Base-by-base conservation (phyloP, 108 stramenopile species). In the Cyclotella choctawhatcheeana region DNA sequence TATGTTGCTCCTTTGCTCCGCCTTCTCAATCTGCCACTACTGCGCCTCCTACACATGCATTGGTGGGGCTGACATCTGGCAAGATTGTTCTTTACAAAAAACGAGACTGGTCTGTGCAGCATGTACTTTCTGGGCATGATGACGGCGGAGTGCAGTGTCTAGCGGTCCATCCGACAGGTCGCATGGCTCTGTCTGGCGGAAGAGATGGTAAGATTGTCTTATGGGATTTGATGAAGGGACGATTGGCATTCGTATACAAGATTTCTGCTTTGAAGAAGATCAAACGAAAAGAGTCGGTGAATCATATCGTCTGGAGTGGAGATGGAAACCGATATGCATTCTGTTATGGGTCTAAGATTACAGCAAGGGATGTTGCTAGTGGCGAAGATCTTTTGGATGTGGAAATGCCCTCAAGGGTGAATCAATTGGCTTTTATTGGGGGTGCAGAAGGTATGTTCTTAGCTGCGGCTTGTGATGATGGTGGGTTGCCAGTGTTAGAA, bases 191-290 rank as follows among this genome's bases (percentile, higher is more conserved):
- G 47, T 88, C 85, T 32, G 91, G 90, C 27, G 90, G 91, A 17
- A 50, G 69, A 43, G 95, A 96, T 65, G 92, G 92, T 1, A 93
- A 89, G 56, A 67, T 96, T 16, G 85, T 89, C 35, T 58, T 96
- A 1, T 96, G 95, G 95, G 95, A 96, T 86, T 81, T 96, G 54
- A 92, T 89, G 61, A 92, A 88, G 67, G 95, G 95, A 12, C 82
- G 92, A 26, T 64, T 93, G 59, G 85, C 91, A 4, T 93, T 82
- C 76, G 89, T 92, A 18, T 66, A 82, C 58, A 92, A 89, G 58
- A 71, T 92, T 27, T n/a, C n/a, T n/a, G 53, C 84, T 43, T 59
- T 51, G 26, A 77, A 30, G 51, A 62, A 45, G 34, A 71, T 31
- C 16, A 64, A 70, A 22, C 80, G 90, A 34, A 77, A 69, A 44